Evolutionary conservation across 306 rosid species (phyloP).

Genomic region (Corylus americana): DNA sequence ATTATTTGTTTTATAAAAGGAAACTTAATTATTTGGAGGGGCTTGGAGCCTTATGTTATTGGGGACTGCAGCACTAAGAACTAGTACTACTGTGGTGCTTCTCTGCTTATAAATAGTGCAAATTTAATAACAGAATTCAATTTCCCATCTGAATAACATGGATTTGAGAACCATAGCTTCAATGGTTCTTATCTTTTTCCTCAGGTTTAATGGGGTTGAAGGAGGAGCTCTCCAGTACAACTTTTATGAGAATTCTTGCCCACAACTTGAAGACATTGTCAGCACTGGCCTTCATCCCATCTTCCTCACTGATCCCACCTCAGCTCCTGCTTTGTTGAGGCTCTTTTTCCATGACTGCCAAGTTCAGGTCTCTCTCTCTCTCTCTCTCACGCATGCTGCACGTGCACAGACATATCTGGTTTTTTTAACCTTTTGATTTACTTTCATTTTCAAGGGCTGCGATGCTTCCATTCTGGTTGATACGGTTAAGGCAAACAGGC

Average conservation of each 20-base stretch:
- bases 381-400: too few relatives aligned
- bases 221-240: conserved; percentile 30
- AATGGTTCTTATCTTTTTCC: background rate
- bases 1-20: too few relatives aligned
- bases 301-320: conserved; percentile 30
- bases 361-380: conserved; percentile 28
- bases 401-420: background rate
- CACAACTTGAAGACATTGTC: conserved; percentile 29
- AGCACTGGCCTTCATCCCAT: conserved; percentile 18
- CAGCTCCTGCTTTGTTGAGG: conserved; percentile 43
- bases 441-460: conserved; percentile 23
- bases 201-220: conserved; percentile 13
- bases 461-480: conserved; percentile 41
- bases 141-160: conserved; percentile 4
- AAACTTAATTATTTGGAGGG: too few relatives aligned
- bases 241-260: conserved; percentile 36
- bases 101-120: background rate
- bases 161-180: background rate
- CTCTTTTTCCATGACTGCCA: conserved; percentile 47
- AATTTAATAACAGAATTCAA: background rate
- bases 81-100: background rate
- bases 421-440: background rate
- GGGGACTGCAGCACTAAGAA: too few relatives aligned
- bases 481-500: background rate
- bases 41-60: too few relatives aligned